These are phyloP conservation scores for Henningerozyma blattae DNA, from an alignment of 805 yeast genomes.

Conservation along the genomic window DNA sequence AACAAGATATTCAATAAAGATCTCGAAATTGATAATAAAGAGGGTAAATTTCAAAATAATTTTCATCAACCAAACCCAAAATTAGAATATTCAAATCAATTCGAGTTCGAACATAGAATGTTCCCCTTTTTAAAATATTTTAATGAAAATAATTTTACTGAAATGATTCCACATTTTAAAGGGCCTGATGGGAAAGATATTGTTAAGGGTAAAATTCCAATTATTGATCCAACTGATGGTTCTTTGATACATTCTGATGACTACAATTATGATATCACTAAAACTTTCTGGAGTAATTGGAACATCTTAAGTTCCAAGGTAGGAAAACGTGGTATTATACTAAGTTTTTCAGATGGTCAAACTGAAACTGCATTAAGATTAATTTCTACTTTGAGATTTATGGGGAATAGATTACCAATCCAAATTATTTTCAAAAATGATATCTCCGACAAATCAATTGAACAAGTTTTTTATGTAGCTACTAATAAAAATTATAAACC, in stretches of 20 bases:
- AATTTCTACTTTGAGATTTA: conserved; percentile 31
- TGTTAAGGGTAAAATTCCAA: conserved; percentile 7
- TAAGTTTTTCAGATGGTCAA: conserved; percentile 18
- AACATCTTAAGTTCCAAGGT: conserved; percentile 6
- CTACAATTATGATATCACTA: conserved; percentile 4
- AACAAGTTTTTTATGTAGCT: conserved; percentile 9
- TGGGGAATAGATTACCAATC: conserved; percentile 29
- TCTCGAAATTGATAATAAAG: background rate
- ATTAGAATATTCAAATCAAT: conserved; percentile 7
- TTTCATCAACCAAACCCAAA: no score
- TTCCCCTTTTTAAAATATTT: conserved; percentile 11
- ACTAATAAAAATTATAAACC: background rate
- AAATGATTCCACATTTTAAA: conserved; percentile 9
- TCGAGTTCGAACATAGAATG: conserved; percentile 15
- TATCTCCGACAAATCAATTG: conserved; percentile 24
- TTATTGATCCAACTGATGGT: background rate
- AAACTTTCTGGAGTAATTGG: conserved; percentile 12
- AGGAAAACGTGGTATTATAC: conserved; percentile 12
- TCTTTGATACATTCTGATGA: background rate
- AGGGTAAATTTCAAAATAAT: background rate
- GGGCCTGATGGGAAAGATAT: conserved; percentile 4
- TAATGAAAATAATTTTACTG: conserved; percentile 4
- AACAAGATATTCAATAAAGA: conserved; percentile 1
- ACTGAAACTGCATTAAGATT: conserved; percentile 19
- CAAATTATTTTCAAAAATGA: conserved; percentile 29